Base-by-base conservation (phyloP, 495 filamentous ascomycete genomes). In the Hypoxylon intermedium region DNA sequence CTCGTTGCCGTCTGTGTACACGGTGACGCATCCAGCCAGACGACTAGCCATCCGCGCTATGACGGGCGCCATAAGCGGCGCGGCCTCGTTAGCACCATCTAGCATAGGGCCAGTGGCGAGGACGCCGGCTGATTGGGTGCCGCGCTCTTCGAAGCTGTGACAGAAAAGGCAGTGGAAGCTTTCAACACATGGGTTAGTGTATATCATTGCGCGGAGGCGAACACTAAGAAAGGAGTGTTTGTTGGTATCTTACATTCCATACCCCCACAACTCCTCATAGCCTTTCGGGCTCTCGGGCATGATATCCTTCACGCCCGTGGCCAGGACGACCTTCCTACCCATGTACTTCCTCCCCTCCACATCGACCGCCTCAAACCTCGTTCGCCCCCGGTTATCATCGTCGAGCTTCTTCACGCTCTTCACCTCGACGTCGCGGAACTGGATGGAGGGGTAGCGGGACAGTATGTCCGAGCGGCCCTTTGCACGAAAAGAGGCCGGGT, bases 241-340 rank as follows among this genome's bases (percentile, higher is more conserved):
- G n/a, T n/a, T n/a, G 21, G 19, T 30, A 13, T 69, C 75, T 59
- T 53, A 74, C 77, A 81, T 76, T n/a, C 67, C 57, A 23, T 64
- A 59, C 0, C 67, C 74, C 77, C 77, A 81, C 37, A 67, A 58
- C n/a, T 77, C 74, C 12, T 21, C 55, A 53, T 75, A 78, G 1
- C 78, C 77, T 34, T 57, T 36, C 3, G 68, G 63, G 6, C 45
- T 53, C 20, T 20, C 54, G 2, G 67, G 65, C 45, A 79, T 66
- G 9, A 75, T 40, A 40, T 84, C 82, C 23, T 31, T 48, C 0
- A 79, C 71, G 0, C 83, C 82, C 4, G 59, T 79, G 0, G 81
- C 83, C 5, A 86, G 65, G 1, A 81, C 69, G 1, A 86, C 23
- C 56, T 83, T 84, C 20, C 73, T 67, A 2, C 82, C 79, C 9